Evolutionary conservation across 2,329 filamentous ascomycete genomes (phyloP).

Genomic region (Botrytis tulipae): DNA sequence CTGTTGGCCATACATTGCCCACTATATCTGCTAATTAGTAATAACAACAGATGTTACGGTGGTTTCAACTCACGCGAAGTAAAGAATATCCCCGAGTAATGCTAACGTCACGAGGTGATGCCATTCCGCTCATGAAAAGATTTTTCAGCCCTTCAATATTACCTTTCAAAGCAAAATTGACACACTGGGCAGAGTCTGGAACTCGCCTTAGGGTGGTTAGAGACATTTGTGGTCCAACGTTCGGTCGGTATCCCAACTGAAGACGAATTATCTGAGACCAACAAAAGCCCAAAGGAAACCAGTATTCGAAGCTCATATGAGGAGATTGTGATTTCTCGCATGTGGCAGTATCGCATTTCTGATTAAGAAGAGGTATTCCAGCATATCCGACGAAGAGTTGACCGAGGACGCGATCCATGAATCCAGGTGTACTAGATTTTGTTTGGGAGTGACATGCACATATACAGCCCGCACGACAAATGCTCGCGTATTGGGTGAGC

Average conservation of each 20-base stretch:
- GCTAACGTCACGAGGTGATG: constrained; percentile 21
- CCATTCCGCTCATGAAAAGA: constrained; percentile 14
- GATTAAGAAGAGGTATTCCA: constrained; percentile 15
- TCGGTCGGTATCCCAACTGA: constrained; percentile 18
- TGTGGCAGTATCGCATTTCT: constrained; percentile 9
- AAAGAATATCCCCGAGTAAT: constrained; percentile 22
- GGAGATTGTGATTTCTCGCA: constrained; percentile 16
- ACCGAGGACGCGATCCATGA: constrained; percentile 15
- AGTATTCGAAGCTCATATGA: constrained; percentile 20
- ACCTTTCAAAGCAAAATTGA: constrained; percentile 20
- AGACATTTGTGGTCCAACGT: constrained; percentile 17
- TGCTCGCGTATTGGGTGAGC: background rate
- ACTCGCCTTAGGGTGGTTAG: constrained; percentile 20
- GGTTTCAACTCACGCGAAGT: constrained; percentile 16
- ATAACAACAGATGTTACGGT: background rate
- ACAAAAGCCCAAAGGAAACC: constrained; percentile 19
- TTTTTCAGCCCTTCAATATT: constrained; percentile 24
- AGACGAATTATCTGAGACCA: constrained; percentile 22
- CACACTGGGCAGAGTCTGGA: constrained; percentile 18
- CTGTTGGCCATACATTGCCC: constrained; percentile 21
- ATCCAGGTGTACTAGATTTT: background rate
- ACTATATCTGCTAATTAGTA: background rate
- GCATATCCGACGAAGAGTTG: constrained; percentile 21
- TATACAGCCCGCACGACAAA: constrained; percentile 2
- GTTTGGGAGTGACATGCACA: constrained; percentile 20